Percentiles rank a stretch among this genome's conserved stretches.
phyloP scores from a whole-genome alignment of 202 grass and related monocot genomes.

The Carex arenaria region DNA sequence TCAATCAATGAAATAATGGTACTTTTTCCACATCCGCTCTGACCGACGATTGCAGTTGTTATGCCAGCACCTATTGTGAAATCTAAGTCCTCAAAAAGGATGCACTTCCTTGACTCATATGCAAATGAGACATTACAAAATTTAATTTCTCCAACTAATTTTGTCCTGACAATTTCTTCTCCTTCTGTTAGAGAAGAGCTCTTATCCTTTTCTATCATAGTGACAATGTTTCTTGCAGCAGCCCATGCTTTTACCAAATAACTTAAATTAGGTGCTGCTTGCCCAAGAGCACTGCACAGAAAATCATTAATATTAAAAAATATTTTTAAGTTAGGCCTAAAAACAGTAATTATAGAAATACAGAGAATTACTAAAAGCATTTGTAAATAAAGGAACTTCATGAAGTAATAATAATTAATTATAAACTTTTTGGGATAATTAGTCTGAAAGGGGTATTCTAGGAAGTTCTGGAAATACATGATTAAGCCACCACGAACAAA shows the following conservation, averaged over 20 bases:
- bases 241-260: neutral
- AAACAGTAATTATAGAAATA: neutral
- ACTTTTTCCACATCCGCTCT: conserved; percentile 70
- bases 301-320: neutral
- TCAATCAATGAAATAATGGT: conserved; percentile 76
- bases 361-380: neutral
- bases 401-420: neutral
- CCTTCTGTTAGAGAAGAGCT: neutral
- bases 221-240: conserved; percentile 8
- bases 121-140: neutral
- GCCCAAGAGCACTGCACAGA: conserved; percentile 21
- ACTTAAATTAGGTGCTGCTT: conserved; percentile 24
- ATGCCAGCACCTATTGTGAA: conserved; percentile 58
- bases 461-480: neutral
- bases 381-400: neutral
- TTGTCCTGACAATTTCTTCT: neutral
- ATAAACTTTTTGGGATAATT: neutral
- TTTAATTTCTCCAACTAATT: conserved; percentile 1
- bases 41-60: conserved; percentile 55
- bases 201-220: neutral
- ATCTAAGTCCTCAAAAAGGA: conserved; percentile 42
- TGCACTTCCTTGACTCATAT: neutral
- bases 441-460: neutral
- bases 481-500: neutral
- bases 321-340: neutral